Conservation (phyloP, 768 basidiomycete genomes). For the Boletus vinaceobasis region DNA sequence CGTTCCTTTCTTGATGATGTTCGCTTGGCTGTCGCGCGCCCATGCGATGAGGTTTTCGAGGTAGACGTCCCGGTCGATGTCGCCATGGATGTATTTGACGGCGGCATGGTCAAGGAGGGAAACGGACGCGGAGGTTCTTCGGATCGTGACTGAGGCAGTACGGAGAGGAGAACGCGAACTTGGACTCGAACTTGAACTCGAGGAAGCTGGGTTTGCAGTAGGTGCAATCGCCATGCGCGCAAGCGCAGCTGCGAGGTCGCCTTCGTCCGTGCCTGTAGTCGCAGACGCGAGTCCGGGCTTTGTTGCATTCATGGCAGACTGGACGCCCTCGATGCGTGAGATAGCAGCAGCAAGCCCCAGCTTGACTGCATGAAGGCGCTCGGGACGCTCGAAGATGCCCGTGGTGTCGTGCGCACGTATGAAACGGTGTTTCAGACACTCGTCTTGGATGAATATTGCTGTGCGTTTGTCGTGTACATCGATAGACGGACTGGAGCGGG, state of each 20-base stretch:
- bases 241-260: slow-evolving; percentile 47
- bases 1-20: slow-evolving; percentile 56
- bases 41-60: slow-evolving; percentile 63
- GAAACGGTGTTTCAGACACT: slow-evolving; percentile 47
- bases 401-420: slow-evolving; percentile 36
- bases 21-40: slow-evolving; percentile 56
- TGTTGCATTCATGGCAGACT: background rate
- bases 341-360: slow-evolving; percentile 79
- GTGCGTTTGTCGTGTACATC: slow-evolving; percentile 14
- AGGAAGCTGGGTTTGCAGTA: background rate
- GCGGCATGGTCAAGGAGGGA: slow-evolving; percentile 58
- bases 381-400: slow-evolving; percentile 84
- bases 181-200: slow-evolving; percentile 20
- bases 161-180: slow-evolving; percentile 35
- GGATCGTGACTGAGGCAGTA: slow-evolving; percentile 39
- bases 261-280: slow-evolving; percentile 36
- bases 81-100: slow-evolving; percentile 72
- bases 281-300: background rate
- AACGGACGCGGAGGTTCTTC: slow-evolving; percentile 38
- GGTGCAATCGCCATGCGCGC: slow-evolving; percentile 39
- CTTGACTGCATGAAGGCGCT: slow-evolving; percentile 81
- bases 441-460: slow-evolving; percentile 57
- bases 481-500: background rate
- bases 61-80: slow-evolving; percentile 60
- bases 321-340: slow-evolving; percentile 57